phyloP scores from a whole-genome alignment of 768 basidiomycete species.

The Sistotremastrum niveocremeum region DNA sequence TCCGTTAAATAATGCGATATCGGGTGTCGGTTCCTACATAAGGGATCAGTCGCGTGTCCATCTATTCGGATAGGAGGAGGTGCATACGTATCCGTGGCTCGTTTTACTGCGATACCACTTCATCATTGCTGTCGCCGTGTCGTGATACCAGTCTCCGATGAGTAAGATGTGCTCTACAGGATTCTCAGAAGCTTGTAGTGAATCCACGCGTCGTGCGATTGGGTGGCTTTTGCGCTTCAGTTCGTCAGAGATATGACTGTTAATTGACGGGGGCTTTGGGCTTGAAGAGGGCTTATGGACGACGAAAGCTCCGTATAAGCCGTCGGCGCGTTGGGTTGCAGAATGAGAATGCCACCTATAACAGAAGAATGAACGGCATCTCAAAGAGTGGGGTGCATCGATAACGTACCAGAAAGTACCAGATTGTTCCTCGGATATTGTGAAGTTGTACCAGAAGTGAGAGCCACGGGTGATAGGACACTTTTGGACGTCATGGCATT shows the following conservation, averaged over 20 bases:
- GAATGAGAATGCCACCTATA: slow-evolving; percentile 8
- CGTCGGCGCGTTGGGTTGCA: slow-evolving; percentile 6
- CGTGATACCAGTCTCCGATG: slow-evolving; percentile 10
- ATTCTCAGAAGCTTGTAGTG: background rate
- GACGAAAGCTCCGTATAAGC: slow-evolving; percentile 8
- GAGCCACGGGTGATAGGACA: slow-evolving; percentile 1
- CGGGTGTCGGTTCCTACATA: slow-evolving; percentile 7
- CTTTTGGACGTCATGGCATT: no score
- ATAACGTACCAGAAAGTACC: slow-evolving; percentile 1
- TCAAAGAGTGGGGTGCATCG: background rate
- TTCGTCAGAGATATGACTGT: no score
- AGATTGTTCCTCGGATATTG: background rate
- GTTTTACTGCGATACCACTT: slow-evolving; percentile 6
- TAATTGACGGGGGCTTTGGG: no score
- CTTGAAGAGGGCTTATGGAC: slow-evolving; percentile 2
- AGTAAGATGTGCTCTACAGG: slow-evolving; percentile 2
- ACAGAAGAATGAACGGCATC: background rate
- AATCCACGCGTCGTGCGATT: background rate
- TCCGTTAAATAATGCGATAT: slow-evolving; percentile 5
- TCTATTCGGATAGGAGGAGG: background rate
- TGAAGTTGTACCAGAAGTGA: slow-evolving; percentile 4
- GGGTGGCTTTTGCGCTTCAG: background rate
- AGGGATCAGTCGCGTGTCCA: background rate
- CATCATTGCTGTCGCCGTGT: slow-evolving; percentile 2
- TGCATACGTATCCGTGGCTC: slow-evolving; percentile 3